Conservation (phyloP, 371 early-diverging fungal species). For the Rhizopus stolonifer region DNA sequence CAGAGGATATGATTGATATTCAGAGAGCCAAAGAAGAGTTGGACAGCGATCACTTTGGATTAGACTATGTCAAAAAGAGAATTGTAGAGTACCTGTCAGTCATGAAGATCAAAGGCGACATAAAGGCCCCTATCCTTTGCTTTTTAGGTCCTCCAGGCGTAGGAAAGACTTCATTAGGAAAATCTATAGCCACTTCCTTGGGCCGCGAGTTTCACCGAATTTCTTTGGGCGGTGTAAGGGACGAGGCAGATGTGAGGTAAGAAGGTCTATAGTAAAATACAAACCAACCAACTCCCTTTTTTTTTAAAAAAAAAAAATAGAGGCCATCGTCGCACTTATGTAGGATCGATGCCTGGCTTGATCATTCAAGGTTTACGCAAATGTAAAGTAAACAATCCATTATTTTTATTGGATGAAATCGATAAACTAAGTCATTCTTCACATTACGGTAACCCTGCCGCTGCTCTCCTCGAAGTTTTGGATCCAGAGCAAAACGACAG, state of each 20-base stretch:
- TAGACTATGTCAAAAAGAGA: slow-evolving; percentile 80
- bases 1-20: slow-evolving; percentile 70
- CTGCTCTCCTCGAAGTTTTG: slow-evolving; percentile 85
- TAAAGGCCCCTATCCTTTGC: slow-evolving; percentile 85
- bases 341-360: slow-evolving; percentile 86
- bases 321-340: slow-evolving; percentile 89
- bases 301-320: slow-evolving; percentile 23
- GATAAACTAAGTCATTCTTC: slow-evolving; percentile 75
- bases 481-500: slow-evolving; percentile 88
- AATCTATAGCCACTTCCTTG: slow-evolving; percentile 79
- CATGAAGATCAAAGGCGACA: slow-evolving; percentile 71
- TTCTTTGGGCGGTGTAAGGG: slow-evolving; percentile 85
- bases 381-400: slow-evolving; percentile 78
- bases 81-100: slow-evolving; percentile 85
- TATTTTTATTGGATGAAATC: slow-evolving; percentile 65
- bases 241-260: slow-evolving; percentile 82
- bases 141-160: slow-evolving; percentile 82
- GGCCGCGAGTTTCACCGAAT: slow-evolving; percentile 81
- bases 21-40: slow-evolving; percentile 63
- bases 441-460: slow-evolving; percentile 75
- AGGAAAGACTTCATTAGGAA: slow-evolving; percentile 85
- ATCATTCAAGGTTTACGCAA: slow-evolving; percentile 78
- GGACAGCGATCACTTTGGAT: slow-evolving; percentile 80
- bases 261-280: background rate
- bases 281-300: background rate